Percentiles rank a stretch among this genome's conserved stretches.
Evolutionary conservation across 2,329 filamentous ascomycete species (phyloP).

Genomic region (Calonectria multiphialidica): DNA sequence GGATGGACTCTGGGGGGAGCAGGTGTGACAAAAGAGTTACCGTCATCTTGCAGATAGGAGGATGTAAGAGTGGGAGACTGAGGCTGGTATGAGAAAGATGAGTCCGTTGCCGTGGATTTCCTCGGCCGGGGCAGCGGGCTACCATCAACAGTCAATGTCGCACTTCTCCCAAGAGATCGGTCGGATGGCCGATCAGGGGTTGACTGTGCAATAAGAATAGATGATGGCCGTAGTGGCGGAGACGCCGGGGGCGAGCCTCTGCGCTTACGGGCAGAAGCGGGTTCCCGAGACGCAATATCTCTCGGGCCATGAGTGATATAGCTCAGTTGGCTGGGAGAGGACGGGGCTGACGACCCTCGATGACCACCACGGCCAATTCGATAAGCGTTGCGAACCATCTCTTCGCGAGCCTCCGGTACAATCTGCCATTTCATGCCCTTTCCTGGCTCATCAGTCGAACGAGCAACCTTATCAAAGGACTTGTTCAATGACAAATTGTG

Average conservation of each 20-base stretch:
- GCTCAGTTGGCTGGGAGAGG: conserved; percentile 72
- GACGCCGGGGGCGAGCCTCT: conserved; percentile 67
- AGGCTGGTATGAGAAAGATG: conserved; percentile 63
- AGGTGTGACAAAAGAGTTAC: conserved; percentile 75
- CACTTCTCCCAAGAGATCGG: conserved; percentile 51
- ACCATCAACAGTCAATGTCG: conserved; percentile 64
- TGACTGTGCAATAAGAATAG: conserved; percentile 63
- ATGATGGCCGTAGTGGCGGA: conserved; percentile 65
- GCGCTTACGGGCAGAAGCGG: conserved; percentile 66
- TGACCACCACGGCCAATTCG: conserved; percentile 73
- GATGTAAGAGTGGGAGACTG: conserved; percentile 73
- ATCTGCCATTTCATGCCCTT: conserved; percentile 99
- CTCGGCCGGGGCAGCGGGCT: conserved; percentile 72
- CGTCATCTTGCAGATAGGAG: conserved; percentile 72
- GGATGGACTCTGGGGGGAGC: conserved; percentile 81
- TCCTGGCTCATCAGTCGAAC: conserved; percentile 93
- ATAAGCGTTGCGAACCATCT: conserved; percentile 83
- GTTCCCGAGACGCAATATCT: conserved; percentile 66
- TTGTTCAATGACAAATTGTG: conserved; percentile 97
- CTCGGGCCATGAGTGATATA: conserved; percentile 71
- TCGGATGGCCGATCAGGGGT: conserved; percentile 68
- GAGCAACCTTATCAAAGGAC: conserved; percentile 91
- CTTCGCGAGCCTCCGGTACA: conserved; percentile 83
- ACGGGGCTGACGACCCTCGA: conserved; percentile 77
- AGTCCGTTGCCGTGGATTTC: conserved; percentile 58